Evolutionary conservation across 331 rosid genomes (phyloP).

Genomic region (Saraca asoca): DNA sequence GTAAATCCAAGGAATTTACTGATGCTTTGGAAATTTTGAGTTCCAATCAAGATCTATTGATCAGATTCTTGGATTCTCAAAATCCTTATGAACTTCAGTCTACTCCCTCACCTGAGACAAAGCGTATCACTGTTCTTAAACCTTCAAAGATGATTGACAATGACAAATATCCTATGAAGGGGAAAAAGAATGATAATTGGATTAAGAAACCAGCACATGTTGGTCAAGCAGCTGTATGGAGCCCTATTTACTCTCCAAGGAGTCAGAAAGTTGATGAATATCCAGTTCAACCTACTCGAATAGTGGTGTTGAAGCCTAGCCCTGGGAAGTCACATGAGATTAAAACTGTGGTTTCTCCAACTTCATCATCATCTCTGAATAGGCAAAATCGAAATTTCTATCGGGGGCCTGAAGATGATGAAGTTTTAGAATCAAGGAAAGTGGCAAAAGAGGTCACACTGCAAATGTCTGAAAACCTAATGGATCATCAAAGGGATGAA

Average conservation of each 20-base stretch:
- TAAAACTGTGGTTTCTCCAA: conserved; percentile 57
- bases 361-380: conserved; percentile 53
- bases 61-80: conserved; percentile 71
- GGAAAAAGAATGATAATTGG: conserved; percentile 50
- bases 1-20: conserved; percentile 70
- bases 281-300: conserved; percentile 73
- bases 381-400: conserved; percentile 46
- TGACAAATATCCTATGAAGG: conserved; percentile 44
- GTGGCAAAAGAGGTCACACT: conserved; percentile 52
- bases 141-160: conserved; percentile 75
- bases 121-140: conserved; percentile 74
- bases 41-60: conserved; percentile 72
- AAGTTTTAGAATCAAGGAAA: conserved; percentile 53
- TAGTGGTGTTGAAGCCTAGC: conserved; percentile 88
- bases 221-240: conserved; percentile 51
- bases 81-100: conserved; percentile 56
- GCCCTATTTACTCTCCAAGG: conserved; percentile 40
- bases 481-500: conserved; percentile 67
- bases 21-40: conserved; percentile 83
- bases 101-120: conserved; percentile 53
- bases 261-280: conserved; percentile 60
- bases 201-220: conserved; percentile 44
- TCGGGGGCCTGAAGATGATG: conserved; percentile 54
- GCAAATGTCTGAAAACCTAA: conserved; percentile 52
- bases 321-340: conserved; percentile 56